Conservation (phyloP, 2,329 filamentous ascomycete genomes). For the Helminthosporium solani region DNA sequence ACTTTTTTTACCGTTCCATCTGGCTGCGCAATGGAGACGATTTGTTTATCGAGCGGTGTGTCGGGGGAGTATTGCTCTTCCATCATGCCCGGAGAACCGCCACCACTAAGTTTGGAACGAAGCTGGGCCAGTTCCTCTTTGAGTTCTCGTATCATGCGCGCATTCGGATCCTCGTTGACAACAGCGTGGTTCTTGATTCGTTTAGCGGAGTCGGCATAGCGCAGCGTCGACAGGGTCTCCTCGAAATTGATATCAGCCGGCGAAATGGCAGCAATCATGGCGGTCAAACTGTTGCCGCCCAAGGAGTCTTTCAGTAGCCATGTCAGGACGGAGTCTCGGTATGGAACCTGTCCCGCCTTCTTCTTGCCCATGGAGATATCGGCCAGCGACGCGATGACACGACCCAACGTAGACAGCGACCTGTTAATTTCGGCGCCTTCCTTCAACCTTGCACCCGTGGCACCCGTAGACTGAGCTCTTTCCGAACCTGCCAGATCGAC, state of each 20-base stretch:
- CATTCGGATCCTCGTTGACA: slow-evolving; percentile 98
- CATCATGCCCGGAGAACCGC: slow-evolving; percentile 50
- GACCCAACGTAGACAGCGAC: slow-evolving; percentile 90
- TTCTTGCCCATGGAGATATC: slow-evolving; percentile 86
- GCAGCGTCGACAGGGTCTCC: slow-evolving; percentile 89
- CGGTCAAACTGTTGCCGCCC: slow-evolving; percentile 98
- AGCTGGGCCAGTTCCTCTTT: slow-evolving; percentile 91
- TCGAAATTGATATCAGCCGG: slow-evolving; percentile 99
- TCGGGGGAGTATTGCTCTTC: slow-evolving; percentile 85
- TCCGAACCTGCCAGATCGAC: slow-evolving; percentile 98
- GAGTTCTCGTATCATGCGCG: slow-evolving; percentile 95
- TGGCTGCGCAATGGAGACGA: slow-evolving; percentile 85
- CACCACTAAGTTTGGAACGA: slow-evolving; percentile 71
- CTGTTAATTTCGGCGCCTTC: slow-evolving; percentile 99
- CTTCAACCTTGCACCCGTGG: slow-evolving; percentile 90
- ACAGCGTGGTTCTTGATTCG: slow-evolving; percentile 99
- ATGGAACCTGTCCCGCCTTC: slow-evolving; percentile 80
- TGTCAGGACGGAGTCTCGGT: slow-evolving; percentile 93
- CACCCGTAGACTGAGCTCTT: slow-evolving; percentile 93
- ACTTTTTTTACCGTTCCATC: slow-evolving; percentile 92
- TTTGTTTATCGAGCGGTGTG: slow-evolving; percentile 90
- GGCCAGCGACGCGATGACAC: slow-evolving; percentile 93
- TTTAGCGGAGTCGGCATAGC: slow-evolving; percentile 97
- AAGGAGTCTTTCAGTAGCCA: slow-evolving; percentile 97
- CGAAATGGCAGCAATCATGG: slow-evolving; percentile 99